Conservation (phyloP, 169 alveolate species). For the Besnoitia besnoiti region DNA sequence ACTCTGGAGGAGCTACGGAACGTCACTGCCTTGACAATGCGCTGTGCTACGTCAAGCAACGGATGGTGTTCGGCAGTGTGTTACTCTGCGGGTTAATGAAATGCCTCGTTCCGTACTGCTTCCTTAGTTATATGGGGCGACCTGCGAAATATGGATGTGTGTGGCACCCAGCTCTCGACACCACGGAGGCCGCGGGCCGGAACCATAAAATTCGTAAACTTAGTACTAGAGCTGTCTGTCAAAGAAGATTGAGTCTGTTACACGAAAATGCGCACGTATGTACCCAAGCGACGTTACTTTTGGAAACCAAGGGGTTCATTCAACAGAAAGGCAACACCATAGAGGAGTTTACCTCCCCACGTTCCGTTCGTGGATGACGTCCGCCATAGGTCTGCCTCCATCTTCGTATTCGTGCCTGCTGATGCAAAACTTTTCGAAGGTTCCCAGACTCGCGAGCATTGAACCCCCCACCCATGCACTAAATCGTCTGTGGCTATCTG, state of each 20-base stretch:
- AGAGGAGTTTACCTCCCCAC: not conserved
- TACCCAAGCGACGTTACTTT: too few species aligned
- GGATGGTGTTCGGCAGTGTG: not conserved
- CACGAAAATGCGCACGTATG: too few species aligned
- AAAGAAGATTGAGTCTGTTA: too few species aligned
- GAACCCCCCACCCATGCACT: slow-evolving; percentile 19
- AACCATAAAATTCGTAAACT: too few species aligned
- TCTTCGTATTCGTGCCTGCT: not conserved
- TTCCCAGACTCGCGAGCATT: not conserved
- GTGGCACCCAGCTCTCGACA: too few species aligned
- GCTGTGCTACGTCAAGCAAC: not conserved
- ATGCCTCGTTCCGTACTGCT: not conserved
- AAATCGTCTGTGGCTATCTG: slow-evolving; percentile 10
- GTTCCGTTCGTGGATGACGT: not conserved
- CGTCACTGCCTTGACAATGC: not conserved
- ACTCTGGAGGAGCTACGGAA: not conserved
- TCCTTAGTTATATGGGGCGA: too few species aligned
- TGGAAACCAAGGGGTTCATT: not conserved
- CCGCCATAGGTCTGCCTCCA: not conserved
- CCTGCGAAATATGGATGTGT: too few species aligned
- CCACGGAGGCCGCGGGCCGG: too few species aligned
- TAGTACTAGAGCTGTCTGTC: too few species aligned
- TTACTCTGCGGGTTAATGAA: not conserved
- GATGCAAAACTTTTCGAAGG: not conserved
- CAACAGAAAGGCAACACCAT: not conserved